Evolutionary conservation across 495 filamentous ascomycete species (phyloP), one percentile per base, ranked within the genome.

Genomic region (Tuber calosporum): DNA sequence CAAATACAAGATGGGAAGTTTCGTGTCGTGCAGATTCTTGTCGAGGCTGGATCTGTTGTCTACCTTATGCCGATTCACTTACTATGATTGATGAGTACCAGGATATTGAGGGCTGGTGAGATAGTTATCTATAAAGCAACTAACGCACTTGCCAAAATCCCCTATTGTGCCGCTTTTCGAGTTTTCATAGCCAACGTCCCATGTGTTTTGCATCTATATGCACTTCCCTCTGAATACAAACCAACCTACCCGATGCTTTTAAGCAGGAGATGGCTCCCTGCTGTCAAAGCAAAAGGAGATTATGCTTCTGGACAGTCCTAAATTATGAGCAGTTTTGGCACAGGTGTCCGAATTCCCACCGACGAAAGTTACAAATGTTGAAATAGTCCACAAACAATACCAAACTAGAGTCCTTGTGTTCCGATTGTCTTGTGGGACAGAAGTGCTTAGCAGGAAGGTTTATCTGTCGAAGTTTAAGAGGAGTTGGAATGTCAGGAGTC

Each of bases 71-170:
- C 67, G 4, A 41, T 41, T 41, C 40, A 41, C 13, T 9, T 41
- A 6, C 40, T 41, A 3, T 9, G 9, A 9, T 41, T 5, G 4
- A 41, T 41, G 7, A 9, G 9, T 41, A 9, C 40, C 1, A 41
- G 11, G 40, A 1, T 41, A 5, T 9, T 1, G 11, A 41, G 13
- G 11, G 40, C 9, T 1, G 40, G 40, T 41, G 42, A 42, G 6
- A 19, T 73, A 11, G 62, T 62, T 36, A 69, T 73, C 6, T 62
- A 66, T n/a, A 69, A 36, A 1, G 72, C 72, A 1, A 39, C 68
- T 9, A 68, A 36, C 0, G 34, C 22, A 1, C 15, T 69, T 3
- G 62, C 72, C 0, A 11, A 38, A 0, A 73, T 69, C 30, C 8
- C 26, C 37, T 45, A 38, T 1, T 69, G 34, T 11, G 67, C 42